Conservation (phyloP, 371 early-diverging fungal species). For the Dichotomocladium elegans region DNA sequence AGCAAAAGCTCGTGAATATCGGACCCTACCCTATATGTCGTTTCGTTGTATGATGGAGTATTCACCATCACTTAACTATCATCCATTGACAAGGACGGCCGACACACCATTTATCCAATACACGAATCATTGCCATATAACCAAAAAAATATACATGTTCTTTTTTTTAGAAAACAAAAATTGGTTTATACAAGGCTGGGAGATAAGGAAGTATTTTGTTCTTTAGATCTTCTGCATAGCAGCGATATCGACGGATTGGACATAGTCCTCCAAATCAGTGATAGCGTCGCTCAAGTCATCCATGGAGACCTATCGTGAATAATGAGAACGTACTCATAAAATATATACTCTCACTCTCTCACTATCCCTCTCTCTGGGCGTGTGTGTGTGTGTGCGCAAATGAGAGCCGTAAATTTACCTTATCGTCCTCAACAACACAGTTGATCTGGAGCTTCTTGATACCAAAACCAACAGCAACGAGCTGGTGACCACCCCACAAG, state of each 20-base stretch:
- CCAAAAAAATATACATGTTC: too few relatives aligned
- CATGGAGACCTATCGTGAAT: conserved; percentile 44
- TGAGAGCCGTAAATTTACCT: too few relatives aligned
- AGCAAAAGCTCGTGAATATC: too few relatives aligned
- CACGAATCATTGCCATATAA: too few relatives aligned
- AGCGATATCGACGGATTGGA: conserved; percentile 92
- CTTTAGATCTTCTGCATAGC: conserved; percentile 94
- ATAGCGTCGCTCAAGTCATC: conserved; percentile 85
- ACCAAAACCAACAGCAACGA: conserved; percentile 86
- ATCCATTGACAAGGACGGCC: too few relatives aligned
- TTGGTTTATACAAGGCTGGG: background rate
- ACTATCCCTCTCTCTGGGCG: too few relatives aligned
- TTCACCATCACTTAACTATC: too few relatives aligned
- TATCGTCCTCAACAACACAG: conserved; percentile 92
- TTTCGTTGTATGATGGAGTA: too few relatives aligned
- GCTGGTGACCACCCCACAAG: conserved; percentile 83
- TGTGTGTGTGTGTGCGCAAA: too few relatives aligned
- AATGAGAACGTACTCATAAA: background rate
- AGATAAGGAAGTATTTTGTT: too few relatives aligned
- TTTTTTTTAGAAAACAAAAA: background rate
- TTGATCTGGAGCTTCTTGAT: conserved; percentile 93
- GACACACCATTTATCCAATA: too few relatives aligned
- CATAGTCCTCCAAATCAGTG: conserved; percentile 74
- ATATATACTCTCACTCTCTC: background rate
- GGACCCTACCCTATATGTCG: too few relatives aligned